Conservation (phyloP, 2,329 filamentous ascomycete species). For the Juglanconis oblonga region DNA sequence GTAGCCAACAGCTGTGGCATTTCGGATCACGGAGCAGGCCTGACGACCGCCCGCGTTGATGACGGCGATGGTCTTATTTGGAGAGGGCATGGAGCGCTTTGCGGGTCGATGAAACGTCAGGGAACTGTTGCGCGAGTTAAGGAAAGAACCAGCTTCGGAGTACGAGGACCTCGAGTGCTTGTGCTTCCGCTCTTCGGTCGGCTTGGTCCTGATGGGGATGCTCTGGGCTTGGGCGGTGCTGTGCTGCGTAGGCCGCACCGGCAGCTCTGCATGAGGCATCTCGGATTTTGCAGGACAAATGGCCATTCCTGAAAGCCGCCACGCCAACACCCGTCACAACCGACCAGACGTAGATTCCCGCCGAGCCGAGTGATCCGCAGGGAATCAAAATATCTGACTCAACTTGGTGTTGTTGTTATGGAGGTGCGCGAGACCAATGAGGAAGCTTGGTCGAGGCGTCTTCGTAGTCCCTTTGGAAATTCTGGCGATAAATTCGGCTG, state of each 20-base stretch:
- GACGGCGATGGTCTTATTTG: conserved; percentile 81
- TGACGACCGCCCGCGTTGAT: conserved; percentile 96
- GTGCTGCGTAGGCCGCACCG: conserved; percentile 32
- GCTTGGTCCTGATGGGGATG: conserved; percentile 18
- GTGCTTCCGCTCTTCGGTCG: conserved; percentile 40
- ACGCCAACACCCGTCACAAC: neutral
- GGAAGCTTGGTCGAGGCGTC: neutral
- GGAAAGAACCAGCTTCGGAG: conserved; percentile 53
- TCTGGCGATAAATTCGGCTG: neutral
- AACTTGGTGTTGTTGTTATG: neutral
- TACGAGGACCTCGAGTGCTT: conserved; percentile 63
- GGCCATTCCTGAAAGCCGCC: conserved; percentile 16
- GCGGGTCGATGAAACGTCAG: conserved; percentile 56
- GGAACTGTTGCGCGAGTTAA: conserved; percentile 58
- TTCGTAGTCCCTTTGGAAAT: neutral
- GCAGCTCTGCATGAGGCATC: conserved; percentile 29
- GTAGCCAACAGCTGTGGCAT: conserved; percentile 91
- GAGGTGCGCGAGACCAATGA: neutral
- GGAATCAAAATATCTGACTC: neutral
- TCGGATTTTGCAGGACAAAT: conserved; percentile 17
- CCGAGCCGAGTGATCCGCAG: neutral
- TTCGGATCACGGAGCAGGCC: conserved; percentile 90
- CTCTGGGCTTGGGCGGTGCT: conserved; percentile 14
- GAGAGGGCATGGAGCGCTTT: conserved; percentile 56
- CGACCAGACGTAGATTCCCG: neutral